Percentiles rank a stretch among this genome's conserved stretches.
Conservation (phyloP, 495 filamentous ascomycete genomes). For the Aspergillus avenaceus region DNA sequence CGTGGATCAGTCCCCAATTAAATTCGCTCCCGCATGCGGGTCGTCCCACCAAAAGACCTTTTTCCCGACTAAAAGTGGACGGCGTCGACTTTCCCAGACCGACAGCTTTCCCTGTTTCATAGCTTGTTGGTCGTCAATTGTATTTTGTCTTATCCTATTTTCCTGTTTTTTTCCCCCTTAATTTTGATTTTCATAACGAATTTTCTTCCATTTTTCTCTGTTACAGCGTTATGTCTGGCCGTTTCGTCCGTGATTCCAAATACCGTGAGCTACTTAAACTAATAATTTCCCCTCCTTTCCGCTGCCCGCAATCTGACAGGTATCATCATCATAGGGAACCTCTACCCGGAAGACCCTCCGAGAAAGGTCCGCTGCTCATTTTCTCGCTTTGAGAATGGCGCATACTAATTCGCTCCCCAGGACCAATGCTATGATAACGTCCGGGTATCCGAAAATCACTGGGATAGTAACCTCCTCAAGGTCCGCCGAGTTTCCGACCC, state of each 20-base stretch:
- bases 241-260: constrained; percentile 97
- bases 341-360: constrained; percentile 88
- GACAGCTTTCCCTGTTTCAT: constrained; percentile 11
- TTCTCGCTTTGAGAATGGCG: not conserved
- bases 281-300: constrained; percentile 16
- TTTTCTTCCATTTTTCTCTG: not conserved
- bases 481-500: constrained; percentile 39
- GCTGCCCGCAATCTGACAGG: constrained; percentile 32
- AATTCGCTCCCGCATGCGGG: constrained; percentile 4
- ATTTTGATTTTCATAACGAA: not conserved
- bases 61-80: not conserved
- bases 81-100: constrained; percentile 1
- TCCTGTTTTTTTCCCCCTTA: constrained; percentile 9
- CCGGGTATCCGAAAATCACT: constrained; percentile 90
- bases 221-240: constrained; percentile 70
- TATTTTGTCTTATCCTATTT: constrained; percentile 13
- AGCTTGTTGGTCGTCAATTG: constrained; percentile 9
- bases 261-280: constrained; percentile 68
- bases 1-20: not conserved
- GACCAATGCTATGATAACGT: constrained; percentile 97
- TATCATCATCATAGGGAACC: constrained; percentile 64
- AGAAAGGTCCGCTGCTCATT: constrained; percentile 63
- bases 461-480: constrained; percentile 98
- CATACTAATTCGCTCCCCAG: constrained; percentile 29
- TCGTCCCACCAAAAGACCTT: constrained; percentile 1